Percentiles rank a stretch among this genome's conserved stretches.
phyloP scores from a whole-genome alignment of 2,329 filamentous ascomycete genomes.

The Fusarium incarnatum region DNA sequence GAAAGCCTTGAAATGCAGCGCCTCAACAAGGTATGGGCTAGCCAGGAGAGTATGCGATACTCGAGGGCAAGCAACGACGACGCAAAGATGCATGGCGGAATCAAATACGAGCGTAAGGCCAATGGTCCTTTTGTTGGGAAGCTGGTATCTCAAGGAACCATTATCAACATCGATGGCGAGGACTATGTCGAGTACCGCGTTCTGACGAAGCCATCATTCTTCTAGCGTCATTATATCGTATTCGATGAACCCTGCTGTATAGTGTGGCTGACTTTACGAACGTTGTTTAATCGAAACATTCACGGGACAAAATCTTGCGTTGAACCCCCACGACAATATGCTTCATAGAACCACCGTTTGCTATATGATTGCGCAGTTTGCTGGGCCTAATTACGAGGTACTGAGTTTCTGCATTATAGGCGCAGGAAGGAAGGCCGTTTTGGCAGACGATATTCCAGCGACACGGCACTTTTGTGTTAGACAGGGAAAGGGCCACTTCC shows the following conservation, averaged over 20 bases:
- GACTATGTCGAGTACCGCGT: conserved; percentile 76
- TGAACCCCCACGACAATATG: background rate
- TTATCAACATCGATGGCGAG: conserved; percentile 73
- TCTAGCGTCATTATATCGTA: conserved; percentile 49
- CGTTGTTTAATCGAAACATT: background rate
- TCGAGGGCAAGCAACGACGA: conserved; percentile 59
- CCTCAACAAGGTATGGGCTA: conserved; percentile 67
- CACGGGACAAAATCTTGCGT: background rate
- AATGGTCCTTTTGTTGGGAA: conserved; percentile 72
- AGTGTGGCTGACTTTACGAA: background rate
- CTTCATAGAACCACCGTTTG: background rate
- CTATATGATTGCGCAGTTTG: background rate
- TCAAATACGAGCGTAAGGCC: conserved; percentile 72
- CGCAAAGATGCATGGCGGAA: conserved; percentile 67
- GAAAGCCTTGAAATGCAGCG: conserved; percentile 63
- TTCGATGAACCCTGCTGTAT: background rate
- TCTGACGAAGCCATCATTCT: conserved; percentile 72
- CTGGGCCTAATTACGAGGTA: background rate
- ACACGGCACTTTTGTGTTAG: conserved; percentile 15
- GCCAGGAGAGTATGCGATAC: conserved; percentile 62
- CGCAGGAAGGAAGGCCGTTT: conserved; percentile 14
- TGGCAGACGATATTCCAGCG: conserved; percentile 21
- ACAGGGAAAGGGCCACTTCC: conserved; percentile 17
- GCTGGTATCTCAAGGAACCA: conserved; percentile 70
- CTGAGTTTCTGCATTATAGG: conserved; percentile 5